A percentile compares a stretch with the other conserved stretches of the same genome.
phyloP scores from a whole-genome alignment of 1,284 basidiomycete genomes.

The Fomitopsis pinicola region DNA sequence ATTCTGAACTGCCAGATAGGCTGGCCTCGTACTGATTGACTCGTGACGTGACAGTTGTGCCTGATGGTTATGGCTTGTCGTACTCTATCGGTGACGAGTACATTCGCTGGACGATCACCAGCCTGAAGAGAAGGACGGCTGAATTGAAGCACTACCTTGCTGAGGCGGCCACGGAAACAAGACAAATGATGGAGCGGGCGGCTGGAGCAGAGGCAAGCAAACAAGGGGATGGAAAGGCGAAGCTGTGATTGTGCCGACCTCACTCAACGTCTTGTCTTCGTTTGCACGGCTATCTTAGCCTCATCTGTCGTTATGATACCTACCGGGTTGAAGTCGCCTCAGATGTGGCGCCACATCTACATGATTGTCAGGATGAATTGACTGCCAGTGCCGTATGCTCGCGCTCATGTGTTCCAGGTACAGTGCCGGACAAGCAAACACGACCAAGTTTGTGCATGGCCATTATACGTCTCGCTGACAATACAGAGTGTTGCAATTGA shows the following conservation, averaged over 20 bases:
- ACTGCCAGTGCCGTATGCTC: too few species aligned
- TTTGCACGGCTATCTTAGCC: not conserved
- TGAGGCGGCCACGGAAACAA: conserved; percentile 77
- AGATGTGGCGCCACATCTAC: too few species aligned
- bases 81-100: conserved; percentile 89
- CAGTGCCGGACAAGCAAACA: not conserved
- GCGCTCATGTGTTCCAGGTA: not conserved
- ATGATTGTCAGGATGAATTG: too few species aligned
- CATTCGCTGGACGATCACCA: conserved; percentile 93
- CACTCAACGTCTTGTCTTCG: not conserved
- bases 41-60: conserved; percentile 54
- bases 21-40: not conserved
- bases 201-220: conserved; percentile 28
- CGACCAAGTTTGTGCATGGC: too few species aligned
- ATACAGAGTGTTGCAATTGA: too few species aligned
- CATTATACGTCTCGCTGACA: too few species aligned
- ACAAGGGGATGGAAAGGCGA: conserved; percentile 22
- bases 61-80: conserved; percentile 90
- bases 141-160: conserved; percentile 70
- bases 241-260: conserved; percentile 18
- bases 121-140: conserved; percentile 61
- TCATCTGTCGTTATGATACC: conserved; percentile 1
- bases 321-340: too few species aligned
- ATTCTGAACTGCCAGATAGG: conserved; percentile 1
- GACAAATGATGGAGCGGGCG: conserved; percentile 71